phyloP scores from a whole-genome alignment of 345 rosid genomes.

The Hirschfeldia incana region DNA sequence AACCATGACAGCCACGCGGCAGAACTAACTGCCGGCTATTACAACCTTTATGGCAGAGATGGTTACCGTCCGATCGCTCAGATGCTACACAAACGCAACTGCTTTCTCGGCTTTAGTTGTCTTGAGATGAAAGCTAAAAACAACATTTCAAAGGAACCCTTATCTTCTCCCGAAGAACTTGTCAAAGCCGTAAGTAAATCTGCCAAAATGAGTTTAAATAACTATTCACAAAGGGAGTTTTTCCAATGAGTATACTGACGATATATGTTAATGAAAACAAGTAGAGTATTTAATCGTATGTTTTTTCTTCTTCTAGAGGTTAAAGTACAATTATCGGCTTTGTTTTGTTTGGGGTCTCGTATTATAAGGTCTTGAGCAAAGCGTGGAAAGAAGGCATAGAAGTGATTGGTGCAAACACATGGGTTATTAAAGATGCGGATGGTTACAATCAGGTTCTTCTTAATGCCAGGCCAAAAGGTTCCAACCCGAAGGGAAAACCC shows the following conservation, averaged over 20 bases:
- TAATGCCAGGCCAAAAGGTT: background rate
- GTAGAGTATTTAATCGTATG: background rate
- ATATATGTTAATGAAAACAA: no score
- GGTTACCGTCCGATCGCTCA: background rate
- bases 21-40: background rate
- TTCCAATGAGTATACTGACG: no score
- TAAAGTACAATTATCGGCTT: background rate
- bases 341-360: background rate
- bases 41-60: background rate
- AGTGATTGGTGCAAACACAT: background rate
- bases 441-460: background rate
- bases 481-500: background rate
- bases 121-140: background rate
- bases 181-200: background rate
- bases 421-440: background rate
- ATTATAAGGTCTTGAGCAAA: background rate
- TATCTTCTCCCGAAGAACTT: background rate
- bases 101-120: background rate
- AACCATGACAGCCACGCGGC: background rate
- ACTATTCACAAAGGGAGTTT: background rate
- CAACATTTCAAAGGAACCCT: background rate
- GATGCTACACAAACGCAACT: constrained; percentile 2
- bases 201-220: background rate
- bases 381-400: background rate
- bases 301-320: background rate